phyloP scores from a whole-genome alignment of 352 stramenopile species.

The Pythium biforme region DNA sequence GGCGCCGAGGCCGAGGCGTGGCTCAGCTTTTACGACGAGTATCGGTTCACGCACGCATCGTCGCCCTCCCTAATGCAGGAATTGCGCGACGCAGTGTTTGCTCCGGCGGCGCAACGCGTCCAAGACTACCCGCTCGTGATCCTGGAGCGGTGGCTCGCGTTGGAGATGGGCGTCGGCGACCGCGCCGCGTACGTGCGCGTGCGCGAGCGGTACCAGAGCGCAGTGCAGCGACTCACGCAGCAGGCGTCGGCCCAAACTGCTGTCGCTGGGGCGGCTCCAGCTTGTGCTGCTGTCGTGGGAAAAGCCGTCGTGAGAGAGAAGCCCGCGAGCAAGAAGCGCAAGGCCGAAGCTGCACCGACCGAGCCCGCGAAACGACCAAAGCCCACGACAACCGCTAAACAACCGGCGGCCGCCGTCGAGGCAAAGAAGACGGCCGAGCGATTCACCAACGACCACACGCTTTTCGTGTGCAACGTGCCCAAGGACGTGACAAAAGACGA shows the following conservation, averaged over 20 bases:
- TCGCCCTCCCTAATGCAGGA: slow-evolving; percentile 17
- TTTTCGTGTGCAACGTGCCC: slow-evolving; percentile 68
- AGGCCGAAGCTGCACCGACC: background rate
- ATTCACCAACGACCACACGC: slow-evolving; percentile 60
- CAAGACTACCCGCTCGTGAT: slow-evolving; percentile 26
- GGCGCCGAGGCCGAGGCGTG: slow-evolving; percentile 37
- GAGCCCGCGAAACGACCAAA: slow-evolving; percentile 9
- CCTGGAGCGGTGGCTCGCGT: slow-evolving; percentile 28
- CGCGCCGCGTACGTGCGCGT: slow-evolving; percentile 6
- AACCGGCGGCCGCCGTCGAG: background rate
- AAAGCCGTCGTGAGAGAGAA: background rate
- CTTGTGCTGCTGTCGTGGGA: background rate
- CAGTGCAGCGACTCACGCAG: slow-evolving; percentile 4
- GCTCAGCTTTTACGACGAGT: slow-evolving; percentile 49
- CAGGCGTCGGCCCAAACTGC: background rate
- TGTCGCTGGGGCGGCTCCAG: background rate
- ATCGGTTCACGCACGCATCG: slow-evolving; percentile 16
- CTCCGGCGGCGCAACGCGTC: slow-evolving; percentile 15
- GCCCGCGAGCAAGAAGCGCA: slow-evolving; percentile 19
- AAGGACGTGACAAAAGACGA: slow-evolving; percentile 59
- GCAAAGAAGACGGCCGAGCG: slow-evolving; percentile 10
- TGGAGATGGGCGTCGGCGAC: slow-evolving; percentile 22
- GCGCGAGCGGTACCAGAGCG: slow-evolving; percentile 8
- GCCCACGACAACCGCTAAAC: background rate
- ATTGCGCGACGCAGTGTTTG: slow-evolving; percentile 44